A percentile compares a stretch with the other conserved stretches of the same genome.
phyloP scores from a whole-genome alignment of 2,329 filamentous ascomycete genomes.

The Cytospora leucostoma region DNA sequence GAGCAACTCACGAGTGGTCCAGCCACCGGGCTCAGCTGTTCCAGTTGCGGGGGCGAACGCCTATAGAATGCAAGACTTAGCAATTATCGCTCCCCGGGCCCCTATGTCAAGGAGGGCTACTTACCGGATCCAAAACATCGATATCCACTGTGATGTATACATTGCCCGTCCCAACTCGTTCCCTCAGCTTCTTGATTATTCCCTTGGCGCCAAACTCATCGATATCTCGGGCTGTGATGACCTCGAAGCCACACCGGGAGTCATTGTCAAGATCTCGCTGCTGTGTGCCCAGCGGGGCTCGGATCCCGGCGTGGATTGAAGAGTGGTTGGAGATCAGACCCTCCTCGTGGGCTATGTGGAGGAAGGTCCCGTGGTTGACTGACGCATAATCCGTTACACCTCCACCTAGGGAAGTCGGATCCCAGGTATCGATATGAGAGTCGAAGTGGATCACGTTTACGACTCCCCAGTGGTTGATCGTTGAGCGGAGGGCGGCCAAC shows the following conservation, averaged over 20 bases:
- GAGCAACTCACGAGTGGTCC: conserved; percentile 77
- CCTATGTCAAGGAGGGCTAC: conserved; percentile 40
- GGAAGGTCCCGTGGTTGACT: conserved; percentile 62
- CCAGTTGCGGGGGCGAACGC: conserved; percentile 57
- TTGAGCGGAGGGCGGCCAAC: conserved; percentile 61
- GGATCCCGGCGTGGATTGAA: conserved; percentile 61
- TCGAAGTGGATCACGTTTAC: conserved; percentile 68
- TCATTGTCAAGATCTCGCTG: conserved; percentile 57
- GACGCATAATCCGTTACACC: conserved; percentile 60
- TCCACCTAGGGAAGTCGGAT: conserved; percentile 60
- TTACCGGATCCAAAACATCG: conserved; percentile 70
- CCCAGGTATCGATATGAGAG: conserved; percentile 73
- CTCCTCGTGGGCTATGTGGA: conserved; percentile 64
- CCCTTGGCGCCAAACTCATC: conserved; percentile 68
- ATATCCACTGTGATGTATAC: conserved; percentile 78
- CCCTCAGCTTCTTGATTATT: conserved; percentile 65
- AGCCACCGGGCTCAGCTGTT: conserved; percentile 77
- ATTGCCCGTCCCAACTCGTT: conserved; percentile 50
- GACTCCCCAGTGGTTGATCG: conserved; percentile 58
- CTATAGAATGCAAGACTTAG: conserved; percentile 1
- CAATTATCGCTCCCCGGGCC: conserved; percentile 49
- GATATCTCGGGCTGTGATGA: conserved; percentile 64
- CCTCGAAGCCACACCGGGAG: conserved; percentile 58
- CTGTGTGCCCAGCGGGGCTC: conserved; percentile 50
- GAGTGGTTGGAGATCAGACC: conserved; percentile 54